Percentiles rank a stretch among this genome's conserved stretches.
These are phyloP conservation scores for Lactuca saligna DNA, from an alignment of 129 eudicot species.

Conservation along the genomic window DNA sequence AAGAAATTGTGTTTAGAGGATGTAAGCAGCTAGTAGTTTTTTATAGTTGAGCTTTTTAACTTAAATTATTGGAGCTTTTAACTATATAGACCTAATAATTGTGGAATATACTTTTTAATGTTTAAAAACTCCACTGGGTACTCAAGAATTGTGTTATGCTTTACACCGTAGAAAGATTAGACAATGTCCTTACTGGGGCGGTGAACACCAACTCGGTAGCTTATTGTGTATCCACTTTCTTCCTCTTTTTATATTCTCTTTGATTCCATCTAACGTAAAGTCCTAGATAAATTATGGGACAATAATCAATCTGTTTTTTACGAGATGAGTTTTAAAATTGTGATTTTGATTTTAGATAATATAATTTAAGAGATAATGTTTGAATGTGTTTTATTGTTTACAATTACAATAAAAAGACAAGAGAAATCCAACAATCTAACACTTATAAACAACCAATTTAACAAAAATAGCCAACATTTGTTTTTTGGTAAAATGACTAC, in stretches of 20 bases:
- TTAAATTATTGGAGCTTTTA: conserved; percentile 19
- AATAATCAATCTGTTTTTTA: neutral
- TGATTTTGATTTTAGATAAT: too few species aligned
- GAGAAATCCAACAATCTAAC: too few species aligned
- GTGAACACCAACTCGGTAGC: conserved; percentile 17
- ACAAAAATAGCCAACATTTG: too few species aligned
- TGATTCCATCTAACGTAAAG: neutral
- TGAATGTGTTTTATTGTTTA: neutral
- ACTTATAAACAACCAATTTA: too few species aligned
- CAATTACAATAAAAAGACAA: too few species aligned
- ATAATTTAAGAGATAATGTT: neutral
- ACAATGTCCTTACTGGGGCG: conserved; percentile 31
- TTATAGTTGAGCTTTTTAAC: conserved; percentile 25
- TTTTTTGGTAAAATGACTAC: too few species aligned
- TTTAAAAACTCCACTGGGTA: neutral
- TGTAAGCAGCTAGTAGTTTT: conserved; percentile 6
- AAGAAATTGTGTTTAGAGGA: conserved; percentile 11
- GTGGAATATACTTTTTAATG: conserved; percentile 16
- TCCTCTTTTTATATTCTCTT: conserved; percentile 13
- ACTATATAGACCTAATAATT: conserved; percentile 24
- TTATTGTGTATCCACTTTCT: conserved; percentile 30
- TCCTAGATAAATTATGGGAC: neutral
- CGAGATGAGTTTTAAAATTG: too few species aligned
- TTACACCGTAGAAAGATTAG: conserved; percentile 38
- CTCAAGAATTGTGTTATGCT: neutral